Conservation (phyloP, 805 yeast genomes). For the Wickerhamomyces subpelliculosus region DNA sequence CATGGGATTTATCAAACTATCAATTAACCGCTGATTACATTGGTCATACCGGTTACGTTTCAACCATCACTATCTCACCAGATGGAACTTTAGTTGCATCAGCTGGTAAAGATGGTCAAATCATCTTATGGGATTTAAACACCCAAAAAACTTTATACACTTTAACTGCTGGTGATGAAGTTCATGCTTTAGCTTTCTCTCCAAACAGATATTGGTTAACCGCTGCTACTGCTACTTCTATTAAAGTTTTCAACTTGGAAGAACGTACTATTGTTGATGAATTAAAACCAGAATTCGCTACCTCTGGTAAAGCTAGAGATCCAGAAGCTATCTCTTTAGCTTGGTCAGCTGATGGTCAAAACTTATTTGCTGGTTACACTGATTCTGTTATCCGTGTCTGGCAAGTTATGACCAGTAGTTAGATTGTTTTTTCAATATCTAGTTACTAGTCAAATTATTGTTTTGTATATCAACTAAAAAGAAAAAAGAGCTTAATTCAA, state of each 20-base stretch:
- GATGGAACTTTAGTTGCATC: slow-evolving; percentile 99
- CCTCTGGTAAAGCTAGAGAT: slow-evolving; percentile 84
- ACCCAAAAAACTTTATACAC: slow-evolving; percentile 84
- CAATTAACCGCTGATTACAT: slow-evolving; percentile 89
- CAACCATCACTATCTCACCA: slow-evolving; percentile 96
- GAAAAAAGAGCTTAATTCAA: neutral
- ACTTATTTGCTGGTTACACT: slow-evolving; percentile 99
- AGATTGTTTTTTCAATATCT: too few species aligned
- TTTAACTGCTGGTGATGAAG: slow-evolving; percentile 91
- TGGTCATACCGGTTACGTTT: slow-evolving; percentile 99
- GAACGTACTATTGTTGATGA: slow-evolving; percentile 91
- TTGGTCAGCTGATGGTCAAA: slow-evolving; percentile 99
- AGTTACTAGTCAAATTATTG: too few species aligned
- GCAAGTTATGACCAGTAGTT: slow-evolving; percentile 89
- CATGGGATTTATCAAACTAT: slow-evolving; percentile 89
- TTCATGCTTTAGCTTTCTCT: slow-evolving; percentile 97
- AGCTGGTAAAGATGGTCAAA: slow-evolving; percentile 99
- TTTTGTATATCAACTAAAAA: neutral
- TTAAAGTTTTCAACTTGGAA: slow-evolving; percentile 97
- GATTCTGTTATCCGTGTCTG: slow-evolving; percentile 99
- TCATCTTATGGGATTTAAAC: slow-evolving; percentile 97
- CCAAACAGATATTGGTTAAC: slow-evolving; percentile 99
- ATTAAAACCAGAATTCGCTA: slow-evolving; percentile 95
- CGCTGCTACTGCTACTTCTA: slow-evolving; percentile 97
- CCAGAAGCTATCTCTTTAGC: slow-evolving; percentile 97